Evolutionary conservation across 2,329 filamentous ascomycete genomes (phyloP), one percentile per base, ranked within the genome.

Genomic region (Aspergillus hortae): DNA sequence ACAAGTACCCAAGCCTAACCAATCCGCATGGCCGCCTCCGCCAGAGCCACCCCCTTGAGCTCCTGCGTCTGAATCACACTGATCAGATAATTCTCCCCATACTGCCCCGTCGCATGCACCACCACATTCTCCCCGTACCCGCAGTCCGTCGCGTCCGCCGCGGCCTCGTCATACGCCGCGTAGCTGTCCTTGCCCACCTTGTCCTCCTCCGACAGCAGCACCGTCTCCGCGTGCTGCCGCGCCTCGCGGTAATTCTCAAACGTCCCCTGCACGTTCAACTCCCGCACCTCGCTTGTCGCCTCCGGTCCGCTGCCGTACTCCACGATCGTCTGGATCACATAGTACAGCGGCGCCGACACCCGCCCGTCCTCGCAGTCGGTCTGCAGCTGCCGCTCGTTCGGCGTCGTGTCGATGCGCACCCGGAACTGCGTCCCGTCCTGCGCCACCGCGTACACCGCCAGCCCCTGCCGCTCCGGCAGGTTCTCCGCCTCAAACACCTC

Each of bases 121-220:
- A 67, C 30, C 9, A 67, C 65, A 58, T 67, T 67, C 44, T 66
- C 64, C 1, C 65, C 64, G 54, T 59, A 67, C 15, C 63, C 65
- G 30, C 63, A 67, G 33, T 67, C 64, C 9, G 46, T 58, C 32
- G 66, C 61, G 10, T 51, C 46, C 6, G 54, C 52, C 3, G 23
- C 61, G 1, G 63, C 64, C 49, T 67, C 61, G 15, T 60, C 58
- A 46, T 65, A 67, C 52, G 60, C 45, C 1, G 52, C 63, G 53
- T 60, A 67, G 6, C 53, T 63, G 35, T 66, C 63, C 40, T 58
- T 59, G 11, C 56, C 56, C 17, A 62, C 42, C 4, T 54, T 57
- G 33, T 58, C 57, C 1, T 51, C 57, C 1, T 51, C 49, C 3
- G 50, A 51, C 19, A 67, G 44, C 17, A 67, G 50, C 9, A 61